phyloP scores from a whole-genome alignment of 1,139 yeast species.

The Candida pseudoviswanathii region DNA sequence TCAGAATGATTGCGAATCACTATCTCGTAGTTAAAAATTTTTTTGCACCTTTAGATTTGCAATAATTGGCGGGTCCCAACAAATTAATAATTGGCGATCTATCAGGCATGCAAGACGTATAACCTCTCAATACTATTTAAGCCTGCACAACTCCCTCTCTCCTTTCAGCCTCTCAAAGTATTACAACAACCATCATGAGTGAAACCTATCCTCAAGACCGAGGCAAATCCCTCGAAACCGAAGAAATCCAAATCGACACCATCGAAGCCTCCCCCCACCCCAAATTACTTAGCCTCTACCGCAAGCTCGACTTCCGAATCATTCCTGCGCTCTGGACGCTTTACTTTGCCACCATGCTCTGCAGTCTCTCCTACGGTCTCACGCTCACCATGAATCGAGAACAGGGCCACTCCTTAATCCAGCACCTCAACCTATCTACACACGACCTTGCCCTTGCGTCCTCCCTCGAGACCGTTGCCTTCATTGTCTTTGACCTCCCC shows the following conservation, averaged over 20 bases:
- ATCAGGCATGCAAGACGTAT: no score
- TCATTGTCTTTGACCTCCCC: conserved; percentile 81
- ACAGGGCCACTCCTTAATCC: conserved; percentile 62
- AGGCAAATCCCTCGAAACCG: conserved; percentile 9
- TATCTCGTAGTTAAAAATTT: no score
- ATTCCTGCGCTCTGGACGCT: conserved; percentile 84
- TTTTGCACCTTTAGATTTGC: no score
- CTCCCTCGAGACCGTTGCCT: conserved; percentile 82
- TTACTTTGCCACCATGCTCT: conserved; percentile 79
- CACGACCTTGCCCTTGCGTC: conserved; percentile 73
- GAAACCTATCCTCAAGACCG: neutral
- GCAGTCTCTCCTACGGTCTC: conserved; percentile 74
- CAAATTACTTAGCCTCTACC: conserved; percentile 30
- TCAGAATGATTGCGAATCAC: no score
- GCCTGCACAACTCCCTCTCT: no score
- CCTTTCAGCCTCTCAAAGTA: no score
- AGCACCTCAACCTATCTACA: conserved; percentile 51
- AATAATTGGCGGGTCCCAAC: no score
- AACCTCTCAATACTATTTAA: no score
- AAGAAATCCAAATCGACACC: conserved; percentile 8
- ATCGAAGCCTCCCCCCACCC: no score
- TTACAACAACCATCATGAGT: neutral
- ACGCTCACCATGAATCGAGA: conserved; percentile 78
- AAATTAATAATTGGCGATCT: no score
- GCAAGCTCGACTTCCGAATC: conserved; percentile 68